A percentile compares a stretch with the other conserved stretches of the same genome.
Conservation (phyloP, 441 rosid genomes). For the Gossypium trilobum region DNA sequence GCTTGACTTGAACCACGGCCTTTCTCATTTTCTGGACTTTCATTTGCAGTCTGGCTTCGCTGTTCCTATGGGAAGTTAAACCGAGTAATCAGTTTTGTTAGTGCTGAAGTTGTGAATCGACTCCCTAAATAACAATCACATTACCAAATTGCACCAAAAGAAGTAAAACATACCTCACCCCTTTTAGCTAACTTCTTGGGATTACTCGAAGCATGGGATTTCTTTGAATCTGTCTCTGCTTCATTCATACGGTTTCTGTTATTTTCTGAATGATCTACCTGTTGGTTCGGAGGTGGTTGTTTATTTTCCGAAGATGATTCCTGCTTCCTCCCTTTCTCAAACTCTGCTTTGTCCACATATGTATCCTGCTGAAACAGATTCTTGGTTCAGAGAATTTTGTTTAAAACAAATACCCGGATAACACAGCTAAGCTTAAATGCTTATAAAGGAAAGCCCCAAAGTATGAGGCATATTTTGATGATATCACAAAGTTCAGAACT, state of each 20-base stretch:
- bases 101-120: constrained; percentile 47
- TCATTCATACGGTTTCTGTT: constrained; percentile 28
- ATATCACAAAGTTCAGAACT: background rate
- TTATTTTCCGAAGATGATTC: constrained; percentile 27
- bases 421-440: background rate
- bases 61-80: constrained; percentile 79
- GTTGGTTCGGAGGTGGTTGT: constrained; percentile 30
- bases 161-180: constrained; percentile 52
- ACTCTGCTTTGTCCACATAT: constrained; percentile 22
- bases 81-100: constrained; percentile 62
- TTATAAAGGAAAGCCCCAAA: background rate
- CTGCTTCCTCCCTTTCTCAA: constrained; percentile 29
- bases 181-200: constrained; percentile 47
- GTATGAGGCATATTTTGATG: background rate
- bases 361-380: constrained; percentile 18
- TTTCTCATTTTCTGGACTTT: constrained; percentile 54
- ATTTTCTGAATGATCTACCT: constrained; percentile 25
- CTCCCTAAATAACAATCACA: constrained; percentile 30
- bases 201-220: constrained; percentile 19
- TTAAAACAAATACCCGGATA: too few species aligned
- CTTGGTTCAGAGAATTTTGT: constrained; percentile 10
- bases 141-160: background rate
- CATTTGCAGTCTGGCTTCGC: constrained; percentile 57
- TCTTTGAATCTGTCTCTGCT: constrained; percentile 15
- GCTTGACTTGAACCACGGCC: constrained; percentile 29